Evolutionary conservation across 2,329 filamentous ascomycete species (phyloP).

Genomic region (Myriangium duriaei): DNA sequence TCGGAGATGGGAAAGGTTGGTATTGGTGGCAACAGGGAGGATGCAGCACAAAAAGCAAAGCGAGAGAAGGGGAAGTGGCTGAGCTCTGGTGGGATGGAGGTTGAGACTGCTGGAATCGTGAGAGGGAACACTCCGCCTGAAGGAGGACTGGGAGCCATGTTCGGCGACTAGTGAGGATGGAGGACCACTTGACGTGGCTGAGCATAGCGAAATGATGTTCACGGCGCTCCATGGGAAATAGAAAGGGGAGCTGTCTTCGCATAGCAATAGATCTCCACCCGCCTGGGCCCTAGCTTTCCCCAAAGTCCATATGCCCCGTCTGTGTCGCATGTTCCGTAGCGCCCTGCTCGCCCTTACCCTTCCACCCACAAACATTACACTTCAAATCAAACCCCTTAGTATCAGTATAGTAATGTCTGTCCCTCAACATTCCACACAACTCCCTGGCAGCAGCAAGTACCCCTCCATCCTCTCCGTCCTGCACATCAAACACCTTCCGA

Average conservation of each 20-base stretch:
- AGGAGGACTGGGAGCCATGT: conserved; percentile 42
- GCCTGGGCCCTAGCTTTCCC: conserved; percentile 30
- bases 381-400: conserved; percentile 66
- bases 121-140: conserved; percentile 38
- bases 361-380: conserved; percentile 62
- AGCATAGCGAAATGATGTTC: background rate
- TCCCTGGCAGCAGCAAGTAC: conserved; percentile 46
- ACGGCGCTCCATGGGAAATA: background rate
- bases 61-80: conserved; percentile 31
- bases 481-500: conserved; percentile 56
- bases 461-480: conserved; percentile 33
- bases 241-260: background rate
- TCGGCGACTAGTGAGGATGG: conserved; percentile 21
- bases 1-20: conserved; percentile 80
- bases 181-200: background rate
- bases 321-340: conserved; percentile 49
- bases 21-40: conserved; percentile 22
- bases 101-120: conserved; percentile 27
- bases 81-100: conserved; percentile 31
- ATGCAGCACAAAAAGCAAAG: conserved; percentile 20
- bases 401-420: conserved; percentile 77
- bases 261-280: too few relatives aligned
- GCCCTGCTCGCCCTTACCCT: conserved; percentile 53
- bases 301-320: conserved; percentile 48
- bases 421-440: conserved; percentile 47